phyloP scores from a whole-genome alignment of 1,284 basidiomycete genomes.

The Pseudozyma pruni region DNA sequence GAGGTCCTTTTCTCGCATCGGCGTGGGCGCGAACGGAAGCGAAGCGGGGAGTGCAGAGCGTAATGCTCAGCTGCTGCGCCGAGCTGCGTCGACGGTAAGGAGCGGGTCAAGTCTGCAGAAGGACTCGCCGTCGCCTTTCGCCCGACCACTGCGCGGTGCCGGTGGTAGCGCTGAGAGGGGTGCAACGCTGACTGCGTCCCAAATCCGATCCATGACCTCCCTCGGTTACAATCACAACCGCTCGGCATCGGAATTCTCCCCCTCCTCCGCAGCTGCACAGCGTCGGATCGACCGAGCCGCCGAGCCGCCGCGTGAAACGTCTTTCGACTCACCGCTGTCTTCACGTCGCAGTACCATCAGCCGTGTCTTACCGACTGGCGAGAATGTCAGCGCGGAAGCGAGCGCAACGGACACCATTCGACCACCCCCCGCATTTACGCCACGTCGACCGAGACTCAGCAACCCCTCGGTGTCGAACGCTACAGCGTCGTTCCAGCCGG shows the following conservation, averaged over 20 bases:
- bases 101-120: constrained; percentile 16
- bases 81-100: constrained; percentile 23
- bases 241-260: constrained; percentile 45
- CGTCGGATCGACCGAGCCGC: constrained; percentile 19
- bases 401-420: constrained; percentile 2
- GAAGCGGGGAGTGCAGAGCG: constrained; percentile 12
- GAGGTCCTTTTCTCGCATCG: constrained; percentile 35
- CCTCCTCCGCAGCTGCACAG: constrained; percentile 27
- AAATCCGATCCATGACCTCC: constrained; percentile 44
- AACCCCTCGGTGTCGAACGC: constrained; percentile 53
- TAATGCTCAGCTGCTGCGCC: constrained; percentile 18
- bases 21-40: not conserved
- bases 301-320: constrained; percentile 4
- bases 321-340: constrained; percentile 22
- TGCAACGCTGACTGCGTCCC: constrained; percentile 35
- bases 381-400: not conserved
- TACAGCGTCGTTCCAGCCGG: constrained; percentile 33
- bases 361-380: constrained; percentile 15
- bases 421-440: constrained; percentile 31
- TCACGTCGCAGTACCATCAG: constrained; percentile 17
- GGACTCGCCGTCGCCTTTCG: constrained; percentile 19
- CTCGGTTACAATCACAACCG: constrained; percentile 34
- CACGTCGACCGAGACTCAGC: constrained; percentile 45
- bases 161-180: constrained; percentile 24
- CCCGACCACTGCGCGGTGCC: constrained; percentile 7